Evolutionary conservation across 768 basidiomycete species (phyloP), one percentile per base, ranked within the genome.

Genomic region (Xerocomus potaroensis): DNA sequence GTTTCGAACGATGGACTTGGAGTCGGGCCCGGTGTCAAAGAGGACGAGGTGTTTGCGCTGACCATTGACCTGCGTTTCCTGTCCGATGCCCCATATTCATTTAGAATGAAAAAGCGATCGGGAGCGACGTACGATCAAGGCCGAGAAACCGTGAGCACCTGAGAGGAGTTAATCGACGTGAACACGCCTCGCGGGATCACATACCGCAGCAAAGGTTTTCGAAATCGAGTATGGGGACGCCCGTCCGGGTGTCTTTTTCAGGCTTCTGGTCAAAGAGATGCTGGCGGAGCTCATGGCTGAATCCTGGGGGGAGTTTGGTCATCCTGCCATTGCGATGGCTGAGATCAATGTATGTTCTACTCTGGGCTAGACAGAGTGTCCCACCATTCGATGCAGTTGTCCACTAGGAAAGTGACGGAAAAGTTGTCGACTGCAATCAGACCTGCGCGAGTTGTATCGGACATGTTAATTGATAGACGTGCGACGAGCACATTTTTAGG

Each of bases 111-210:
- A 5, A 9, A 11, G 18, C n/a, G n/a, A 32, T 29, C 23, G 8
- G 9, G 4, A 21, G 27, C 14, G 18, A 57, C 77, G 56, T 62
- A 89, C 88, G 53, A 93, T 81, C 37, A 91, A 69, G 26, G 80
- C 82, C n/a, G 88, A 78, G 56, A 92, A 84, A 1, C 90, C 90
- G 68, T 92, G 90, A 2, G 89, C 89, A 5, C 87, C 87, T 83
- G 43, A 27, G 32, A 22, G 23, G 19, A 44, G n/a, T n/a, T 10
- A 7, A 26, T 58, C 33, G 33, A n/a, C n/a, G n/a, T n/a, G n/a
- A n/a, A n/a, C n/a, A n/a, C n/a, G n/a, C n/a, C n/a, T n/a, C n/a
- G n/a, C n/a, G n/a, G n/a, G n/a, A n/a, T n/a, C 54, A 23, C 46
- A 62, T 72, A 84, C 71, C 85, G 72, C 80, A 81, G 51, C 80